Evolutionary conservation across 139 green algal species (phyloP), one percentile per base, ranked within the genome.

Genomic region (Yamagishiella unicocca): DNA sequence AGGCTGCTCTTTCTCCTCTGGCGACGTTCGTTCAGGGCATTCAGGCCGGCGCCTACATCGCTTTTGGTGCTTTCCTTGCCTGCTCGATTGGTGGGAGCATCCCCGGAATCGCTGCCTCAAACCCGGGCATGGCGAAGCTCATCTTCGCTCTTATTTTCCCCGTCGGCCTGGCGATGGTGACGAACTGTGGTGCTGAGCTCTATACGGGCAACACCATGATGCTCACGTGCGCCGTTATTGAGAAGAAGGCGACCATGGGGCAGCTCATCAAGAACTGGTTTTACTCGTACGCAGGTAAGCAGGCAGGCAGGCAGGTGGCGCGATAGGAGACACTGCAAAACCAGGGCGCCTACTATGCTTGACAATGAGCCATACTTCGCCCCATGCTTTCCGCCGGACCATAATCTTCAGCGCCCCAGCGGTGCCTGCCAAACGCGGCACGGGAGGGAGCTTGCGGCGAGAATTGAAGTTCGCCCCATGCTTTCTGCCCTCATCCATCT

Each of bases 131-230:
- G 5, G 87, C 82, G 50, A 94, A 93, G 82, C 77, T 93, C 42
- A 53, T 94, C 7, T 92, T 92, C 58, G 92, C 77, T 5, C 84
- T 96, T 53, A 89, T 95, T 24, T 93, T 98, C 76, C 95, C 95
- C 4, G 93, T 93, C 42, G 95, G 95, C 42, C 89, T 98, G 71
- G 83, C 95, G 35, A 89, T 95, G 85, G 92, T 94, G 29, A 77
- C 93, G 3, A 77, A 95, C 27, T 94, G 90, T 33, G 96, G 96
- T 45, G 93, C 93, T 6, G 96, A 98, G 93, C 94, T 98, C 58
- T 98, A 97, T 90, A 98, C 96, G 6, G 95, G 96, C 81, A 98
- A 98, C 92, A 95, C 95, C 37, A 91, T 93, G 6, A 58, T 96
- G 67, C 67, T 97, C 31, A 94, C 93, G 2, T 78, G 88, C 21